Evolutionary conservation across 495 filamentous ascomycete species (phyloP).

Genomic region (Bathelium albidoporum): DNA sequence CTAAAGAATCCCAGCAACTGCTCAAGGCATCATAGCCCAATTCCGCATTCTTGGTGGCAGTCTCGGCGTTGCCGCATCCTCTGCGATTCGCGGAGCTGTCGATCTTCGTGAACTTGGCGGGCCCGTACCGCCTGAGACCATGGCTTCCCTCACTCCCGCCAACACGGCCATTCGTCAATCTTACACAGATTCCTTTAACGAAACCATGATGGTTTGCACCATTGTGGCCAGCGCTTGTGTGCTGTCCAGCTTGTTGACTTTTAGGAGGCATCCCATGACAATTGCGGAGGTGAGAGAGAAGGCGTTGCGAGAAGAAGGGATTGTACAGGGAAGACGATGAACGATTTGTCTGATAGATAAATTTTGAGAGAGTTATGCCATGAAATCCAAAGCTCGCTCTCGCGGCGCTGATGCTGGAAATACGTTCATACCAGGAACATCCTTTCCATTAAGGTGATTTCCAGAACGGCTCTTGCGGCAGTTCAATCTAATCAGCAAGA

Average conservation of each 20-base stretch:
- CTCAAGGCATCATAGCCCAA: conserved; percentile 3
- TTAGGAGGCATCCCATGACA: not conserved
- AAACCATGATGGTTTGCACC: not conserved
- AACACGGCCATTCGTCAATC: not conserved
- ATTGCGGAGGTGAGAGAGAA: not conserved
- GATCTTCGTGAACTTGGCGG: not conserved
- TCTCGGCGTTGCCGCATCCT: conserved; percentile 5
- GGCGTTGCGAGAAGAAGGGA: too few relatives aligned
- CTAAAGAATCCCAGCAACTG: not conserved
- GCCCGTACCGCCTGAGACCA: not conserved
- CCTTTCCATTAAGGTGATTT: too few relatives aligned
- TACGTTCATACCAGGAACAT: too few relatives aligned
- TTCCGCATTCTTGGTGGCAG: not conserved
- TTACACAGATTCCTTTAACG: not conserved
- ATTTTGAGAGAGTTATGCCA: too few relatives aligned
- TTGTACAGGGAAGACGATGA: too few relatives aligned
- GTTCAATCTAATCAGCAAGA: too few relatives aligned
- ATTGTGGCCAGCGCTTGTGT: not conserved
- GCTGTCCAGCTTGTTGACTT: not conserved
- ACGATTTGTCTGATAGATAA: too few relatives aligned
- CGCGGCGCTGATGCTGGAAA: too few relatives aligned
- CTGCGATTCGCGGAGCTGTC: not conserved
- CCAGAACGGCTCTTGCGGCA: too few relatives aligned
- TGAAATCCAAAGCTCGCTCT: too few relatives aligned
- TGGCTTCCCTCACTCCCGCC: not conserved